Base-by-base conservation (phyloP, 1,284 basidiomycete species). In the Cronartium quercuum region DNA sequence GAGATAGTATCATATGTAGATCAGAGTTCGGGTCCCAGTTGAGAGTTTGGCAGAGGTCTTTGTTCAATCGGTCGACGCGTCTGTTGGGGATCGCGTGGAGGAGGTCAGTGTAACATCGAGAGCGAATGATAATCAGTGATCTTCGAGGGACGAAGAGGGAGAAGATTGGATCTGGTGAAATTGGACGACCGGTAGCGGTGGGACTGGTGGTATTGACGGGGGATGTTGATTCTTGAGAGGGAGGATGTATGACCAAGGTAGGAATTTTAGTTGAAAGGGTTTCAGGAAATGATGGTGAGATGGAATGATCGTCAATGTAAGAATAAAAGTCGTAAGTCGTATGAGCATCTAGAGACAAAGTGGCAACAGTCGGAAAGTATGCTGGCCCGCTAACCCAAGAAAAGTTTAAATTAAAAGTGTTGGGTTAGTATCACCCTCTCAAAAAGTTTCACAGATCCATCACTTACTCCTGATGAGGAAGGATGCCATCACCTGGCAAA, bases 291-390 rank as follows among this genome's bases (percentile, higher is more conserved):
- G 18, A 21, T 51, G 47, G 6, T 6, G 47, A 18, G 6, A 9
- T 13, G 24, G 47, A 67, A 2, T 79, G 78, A 1, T 78, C 77
- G 0, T 82, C 81, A 0, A 83, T 79, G 77, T 92, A 94, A 75
- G 85, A 86, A 81, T 92, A 92, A 80, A 95, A 89, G 82, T 95
- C 88, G 79, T 97, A 90, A 61, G 93, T 84, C 0, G 90, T 85
- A 82, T 93, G 90, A 0, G 91, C 90, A 38, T 90, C 90, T 68
- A 97, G 84, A 12, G 92, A 94, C 73, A 97, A 84, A 10, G 94
- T 97, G 0, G 92, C 90, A 0, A 97, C 94, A 6, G 90, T 88
- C 0, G 93, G 91, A 78, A 89, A 85, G 83, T 96, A 97, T 3
- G 90, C 88, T 0, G 90, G 89, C 0, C 94, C 94, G 81, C 97